These are phyloP conservation scores for Talaromyces nanjingensis DNA, from an alignment of 495 filamentous ascomycete genomes.

Conservation along the genomic window DNA sequence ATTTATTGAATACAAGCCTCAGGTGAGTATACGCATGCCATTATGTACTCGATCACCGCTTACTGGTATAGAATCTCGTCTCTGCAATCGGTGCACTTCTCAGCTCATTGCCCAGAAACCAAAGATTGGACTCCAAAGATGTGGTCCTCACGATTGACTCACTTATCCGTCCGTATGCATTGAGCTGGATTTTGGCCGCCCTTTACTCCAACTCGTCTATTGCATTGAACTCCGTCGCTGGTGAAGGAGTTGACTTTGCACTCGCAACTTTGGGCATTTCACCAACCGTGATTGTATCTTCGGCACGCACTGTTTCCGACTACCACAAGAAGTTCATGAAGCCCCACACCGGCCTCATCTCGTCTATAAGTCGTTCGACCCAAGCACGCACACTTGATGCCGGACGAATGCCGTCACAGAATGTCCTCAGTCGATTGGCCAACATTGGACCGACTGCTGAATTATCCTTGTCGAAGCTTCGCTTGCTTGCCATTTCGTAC, in stretches of 20 bases:
- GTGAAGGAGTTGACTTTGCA: slow-evolving; percentile 58
- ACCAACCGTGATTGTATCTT: slow-evolving; percentile 79
- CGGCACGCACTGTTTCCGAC: slow-evolving; percentile 61
- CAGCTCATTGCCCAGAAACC: slow-evolving; percentile 60
- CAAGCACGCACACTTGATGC: slow-evolving; percentile 60
- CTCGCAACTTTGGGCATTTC: slow-evolving; percentile 64
- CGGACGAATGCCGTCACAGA: slow-evolving; percentile 56
- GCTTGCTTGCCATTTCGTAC: slow-evolving; percentile 41
- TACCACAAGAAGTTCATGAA: slow-evolving; percentile 53
- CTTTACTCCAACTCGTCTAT: slow-evolving; percentile 78
- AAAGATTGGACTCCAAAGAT: slow-evolving; percentile 67
- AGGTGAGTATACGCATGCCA: slow-evolving; percentile 25
- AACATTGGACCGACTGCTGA: slow-evolving; percentile 58
- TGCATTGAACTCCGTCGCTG: slow-evolving; percentile 81
- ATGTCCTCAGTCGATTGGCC: slow-evolving; percentile 33
- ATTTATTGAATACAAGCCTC: slow-evolving; percentile 67
- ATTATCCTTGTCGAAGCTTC: slow-evolving; percentile 62
- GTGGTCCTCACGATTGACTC: slow-evolving; percentile 85
- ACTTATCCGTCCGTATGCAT: slow-evolving; percentile 68
- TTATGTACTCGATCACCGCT: neutral
- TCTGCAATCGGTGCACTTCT: slow-evolving; percentile 75
- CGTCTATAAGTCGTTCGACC: slow-evolving; percentile 58
- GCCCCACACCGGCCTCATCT: slow-evolving; percentile 41
- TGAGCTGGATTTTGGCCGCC: slow-evolving; percentile 73
- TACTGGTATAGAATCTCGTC: slow-evolving; percentile 55